These are phyloP conservation scores for Lentinus brumalis DNA, from an alignment of 768 basidiomycete genomes.

Conservation along the genomic window DNA sequence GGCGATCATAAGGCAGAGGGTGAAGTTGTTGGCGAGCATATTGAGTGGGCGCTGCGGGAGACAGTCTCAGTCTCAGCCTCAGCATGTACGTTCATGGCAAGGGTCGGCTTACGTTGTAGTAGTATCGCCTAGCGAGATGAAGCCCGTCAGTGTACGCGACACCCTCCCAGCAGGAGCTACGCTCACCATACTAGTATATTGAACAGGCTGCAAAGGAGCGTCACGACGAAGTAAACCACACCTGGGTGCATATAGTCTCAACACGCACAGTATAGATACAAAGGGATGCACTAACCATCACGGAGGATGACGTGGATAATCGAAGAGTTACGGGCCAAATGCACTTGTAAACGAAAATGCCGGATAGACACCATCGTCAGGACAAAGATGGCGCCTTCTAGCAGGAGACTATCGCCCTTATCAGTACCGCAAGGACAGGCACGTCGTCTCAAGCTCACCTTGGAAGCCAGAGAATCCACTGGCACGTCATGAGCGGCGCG, in stretches of 20 bases:
- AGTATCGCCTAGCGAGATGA: not conserved
- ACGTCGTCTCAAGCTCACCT: not conserved
- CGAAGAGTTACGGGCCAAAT: not conserved
- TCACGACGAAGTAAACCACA: constrained; percentile 11
- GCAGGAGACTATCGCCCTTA: not conserved
- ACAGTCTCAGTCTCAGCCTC: not conserved
- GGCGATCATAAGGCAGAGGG: constrained; percentile 17
- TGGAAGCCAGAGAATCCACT: constrained; percentile 21
- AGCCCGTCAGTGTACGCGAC: too few relatives aligned
- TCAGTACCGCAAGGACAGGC: not conserved
- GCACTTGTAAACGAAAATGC: constrained; percentile 1
- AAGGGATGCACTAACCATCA: constrained; percentile 10
- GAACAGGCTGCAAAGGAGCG: constrained; percentile 9
- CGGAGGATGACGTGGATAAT: constrained; percentile 12
- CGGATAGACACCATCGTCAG: constrained; percentile 16
- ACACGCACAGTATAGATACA: not conserved
- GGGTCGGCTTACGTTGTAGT: constrained; percentile 3
- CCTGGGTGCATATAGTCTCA: not conserved
- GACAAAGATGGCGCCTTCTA: constrained; percentile 13
- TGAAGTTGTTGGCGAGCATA: constrained; percentile 19
- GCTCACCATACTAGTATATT: constrained; percentile 19
- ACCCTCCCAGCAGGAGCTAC: too few relatives aligned
- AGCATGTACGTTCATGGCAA: not conserved
- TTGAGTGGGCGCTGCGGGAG: constrained; percentile 14
- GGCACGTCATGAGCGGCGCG: not conserved